Evolutionary conservation across 192 early-diverging fungal species (phyloP), one percentile per base, ranked within the genome.

Genomic region (Entomortierella chlamydospora): DNA sequence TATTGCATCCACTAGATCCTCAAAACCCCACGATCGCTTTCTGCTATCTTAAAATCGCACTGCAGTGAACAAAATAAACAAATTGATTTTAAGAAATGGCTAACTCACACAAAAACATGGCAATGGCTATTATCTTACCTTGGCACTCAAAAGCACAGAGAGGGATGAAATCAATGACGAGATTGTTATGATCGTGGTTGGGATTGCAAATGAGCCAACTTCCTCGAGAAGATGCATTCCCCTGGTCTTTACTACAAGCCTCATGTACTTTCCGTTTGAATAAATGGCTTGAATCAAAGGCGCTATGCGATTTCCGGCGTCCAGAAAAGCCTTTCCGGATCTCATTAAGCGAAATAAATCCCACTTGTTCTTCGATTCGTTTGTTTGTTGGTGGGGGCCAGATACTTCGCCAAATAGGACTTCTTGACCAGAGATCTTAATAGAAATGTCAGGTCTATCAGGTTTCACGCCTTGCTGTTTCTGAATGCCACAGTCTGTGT

Each of bases 191-290:
- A 62, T 50, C 34, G 7, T 43, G 6, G 68, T 61, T n/a, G 68
- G 68, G 31, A 70, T 23, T 39, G 29, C 29, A 51, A 70, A 62
- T 0, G 58, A n/a, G 43, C 51, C 68, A 33, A 54, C 52, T 17
- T 70, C 68, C 59, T 70, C 3, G 12, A 70, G 33, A 39, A 70
- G 51, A 51, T n/a, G 54, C 23, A 70, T 53, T 18, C 59, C 68
- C 54, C 68, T 52, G 10, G 30, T 33, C 41, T 47, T 28, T 2
- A 55, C 37, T 8, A 17, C 55, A 52, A 70, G 59, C 20, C 68
- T 57, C 68, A 70, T 70, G 52, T 51, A 62, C 18, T 57, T 70
- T 13, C 37, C 68, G 45, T 61, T 70, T 47, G 34, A n/a, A 30
- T 55, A 70, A 25, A 70, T 34, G 22, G 60, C 23, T 29, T 70